Evolutionary conservation across 805 yeast genomes (phyloP).

Genomic region (Saccharomycopsis sp.): DNA sequence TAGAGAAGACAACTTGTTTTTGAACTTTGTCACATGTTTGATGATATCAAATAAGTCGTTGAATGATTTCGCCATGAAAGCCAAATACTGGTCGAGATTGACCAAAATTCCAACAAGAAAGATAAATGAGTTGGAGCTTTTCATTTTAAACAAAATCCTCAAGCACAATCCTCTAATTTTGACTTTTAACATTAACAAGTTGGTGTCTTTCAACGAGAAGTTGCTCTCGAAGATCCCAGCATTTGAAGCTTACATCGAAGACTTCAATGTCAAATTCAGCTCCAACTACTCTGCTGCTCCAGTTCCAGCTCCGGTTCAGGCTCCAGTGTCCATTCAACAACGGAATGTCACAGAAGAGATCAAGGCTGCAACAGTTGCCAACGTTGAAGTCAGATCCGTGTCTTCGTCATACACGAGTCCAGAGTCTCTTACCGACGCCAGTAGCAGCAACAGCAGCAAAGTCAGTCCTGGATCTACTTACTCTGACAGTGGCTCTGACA

Average conservation of each 20-base stretch:
- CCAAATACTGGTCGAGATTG: conserved; percentile 21
- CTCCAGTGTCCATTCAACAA: not conserved
- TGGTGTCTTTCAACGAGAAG: conserved; percentile 14
- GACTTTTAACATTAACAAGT: conserved; percentile 16
- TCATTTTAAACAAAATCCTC: conserved; percentile 14
- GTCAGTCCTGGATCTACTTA: conserved; percentile 14
- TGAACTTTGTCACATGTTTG: conserved; percentile 20
- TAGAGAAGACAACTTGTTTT: conserved; percentile 20
- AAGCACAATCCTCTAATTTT: conserved; percentile 19
- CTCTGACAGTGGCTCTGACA: conserved; percentile 2
- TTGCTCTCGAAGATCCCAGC: conserved; percentile 15
- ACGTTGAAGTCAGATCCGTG: not conserved
- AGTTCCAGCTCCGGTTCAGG: not conserved
- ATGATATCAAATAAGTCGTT: conserved; percentile 20
- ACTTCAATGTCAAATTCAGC: conserved; percentile 20
- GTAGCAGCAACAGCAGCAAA: conserved; percentile 1
- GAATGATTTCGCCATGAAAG: conserved; percentile 21
- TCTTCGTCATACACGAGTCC: conserved; percentile 1
- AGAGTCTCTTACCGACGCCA: not conserved
- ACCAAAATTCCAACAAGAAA: conserved; percentile 20
- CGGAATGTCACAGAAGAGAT: not conserved
- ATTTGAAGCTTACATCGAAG: conserved; percentile 20
- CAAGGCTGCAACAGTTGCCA: not conserved
- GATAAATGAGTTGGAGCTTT: conserved; percentile 20
- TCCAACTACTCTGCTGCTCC: conserved; percentile 8